Conservation (phyloP, 805 yeast species). For the Teunomyces cretensis region DNA sequence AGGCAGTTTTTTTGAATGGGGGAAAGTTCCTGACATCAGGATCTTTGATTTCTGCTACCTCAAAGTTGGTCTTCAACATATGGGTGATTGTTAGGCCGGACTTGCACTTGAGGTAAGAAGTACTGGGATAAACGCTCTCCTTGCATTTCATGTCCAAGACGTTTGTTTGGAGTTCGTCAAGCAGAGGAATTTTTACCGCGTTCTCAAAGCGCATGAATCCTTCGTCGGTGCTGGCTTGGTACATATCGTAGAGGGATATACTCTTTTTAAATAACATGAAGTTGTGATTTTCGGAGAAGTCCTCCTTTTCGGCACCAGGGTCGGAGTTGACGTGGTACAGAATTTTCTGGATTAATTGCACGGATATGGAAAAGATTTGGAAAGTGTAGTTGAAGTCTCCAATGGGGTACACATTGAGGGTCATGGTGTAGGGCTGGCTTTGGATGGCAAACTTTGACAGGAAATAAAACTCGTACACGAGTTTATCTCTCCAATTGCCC, state of each 20-base stretch:
- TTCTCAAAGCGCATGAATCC: conserved; percentile 2
- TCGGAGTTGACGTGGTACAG: background rate
- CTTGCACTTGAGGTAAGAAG: conserved; percentile 1
- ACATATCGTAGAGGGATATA: background rate
- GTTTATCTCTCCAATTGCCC: conserved; percentile 18
- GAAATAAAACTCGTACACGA: conserved; percentile 15
- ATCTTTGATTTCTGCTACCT: conserved; percentile 9
- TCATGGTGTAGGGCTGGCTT: conserved; percentile 6
- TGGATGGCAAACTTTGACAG: conserved; percentile 16
- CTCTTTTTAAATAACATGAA: background rate
- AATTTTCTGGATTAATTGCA: conserved; percentile 9
- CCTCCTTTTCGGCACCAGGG: background rate
- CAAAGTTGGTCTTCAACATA: conserved; percentile 10
- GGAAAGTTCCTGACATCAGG: background rate
- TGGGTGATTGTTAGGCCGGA: conserved; percentile 11
- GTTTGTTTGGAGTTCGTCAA: background rate
- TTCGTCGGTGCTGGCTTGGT: background rate
- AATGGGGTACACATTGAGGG: conserved; percentile 12
- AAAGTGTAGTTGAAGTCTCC: background rate
- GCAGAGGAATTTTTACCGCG: conserved; percentile 3
- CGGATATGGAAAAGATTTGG: conserved; percentile 8
- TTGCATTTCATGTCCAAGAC: background rate
- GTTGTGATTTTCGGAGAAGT: conserved; percentile 6
- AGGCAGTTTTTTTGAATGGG: background rate
- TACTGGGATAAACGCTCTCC: conserved; percentile 6